Base-by-base conservation (phyloP, 768 basidiomycete genomes). In the Phanerochaete sordida region DNA sequence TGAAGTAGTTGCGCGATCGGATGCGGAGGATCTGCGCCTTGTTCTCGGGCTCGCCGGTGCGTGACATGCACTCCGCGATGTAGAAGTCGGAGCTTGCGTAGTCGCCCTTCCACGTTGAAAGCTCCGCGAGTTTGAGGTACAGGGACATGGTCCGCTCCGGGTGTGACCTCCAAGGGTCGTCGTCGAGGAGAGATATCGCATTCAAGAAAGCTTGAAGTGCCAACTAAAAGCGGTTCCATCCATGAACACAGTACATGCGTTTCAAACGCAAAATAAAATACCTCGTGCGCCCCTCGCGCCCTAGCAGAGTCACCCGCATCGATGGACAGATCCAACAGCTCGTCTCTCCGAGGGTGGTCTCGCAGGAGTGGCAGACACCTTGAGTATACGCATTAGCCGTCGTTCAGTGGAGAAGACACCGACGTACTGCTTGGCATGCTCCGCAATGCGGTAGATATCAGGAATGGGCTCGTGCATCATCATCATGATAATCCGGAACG, bases 211-310 rank as follows among this genome's bases (percentile, higher is more conserved):
- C 84, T 55, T 82, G 81, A 31, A 84, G 76, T 3, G 87, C 85
- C 39, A 87, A 75, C 87, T 89, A 21, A 15, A 60, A n/a, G n/a
- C n/a, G n/a, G n/a, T n/a, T n/a, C n/a, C n/a, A n/a, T n/a, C n/a
- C n/a, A n/a, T n/a, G n/a, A n/a, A n/a, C n/a, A n/a, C n/a, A n/a
- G n/a, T n/a, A n/a, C 28, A 43, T 23, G 12, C 56, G 43, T 23
- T 27, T 37, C 21, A 56, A 47, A 23, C 56, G 23, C 9, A 48
- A 2, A 33, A 43, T 4, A 12, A 59, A 64, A 50, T 68, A 88
- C 87, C 76, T 91, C 89, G 66, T 90, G 88, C 35, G 89, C 89
- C 24, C 89, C 89, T 54, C 87, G 79, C 8, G 82, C 79, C 77
- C 85, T 84, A 5, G 89, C 86, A 37, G 86, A 84, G 65, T 88